A percentile compares a stretch with the other conserved stretches of the same genome.
Evolutionary conservation across 768 basidiomycete species (phyloP).

Genomic region (Suillus placidus): DNA sequence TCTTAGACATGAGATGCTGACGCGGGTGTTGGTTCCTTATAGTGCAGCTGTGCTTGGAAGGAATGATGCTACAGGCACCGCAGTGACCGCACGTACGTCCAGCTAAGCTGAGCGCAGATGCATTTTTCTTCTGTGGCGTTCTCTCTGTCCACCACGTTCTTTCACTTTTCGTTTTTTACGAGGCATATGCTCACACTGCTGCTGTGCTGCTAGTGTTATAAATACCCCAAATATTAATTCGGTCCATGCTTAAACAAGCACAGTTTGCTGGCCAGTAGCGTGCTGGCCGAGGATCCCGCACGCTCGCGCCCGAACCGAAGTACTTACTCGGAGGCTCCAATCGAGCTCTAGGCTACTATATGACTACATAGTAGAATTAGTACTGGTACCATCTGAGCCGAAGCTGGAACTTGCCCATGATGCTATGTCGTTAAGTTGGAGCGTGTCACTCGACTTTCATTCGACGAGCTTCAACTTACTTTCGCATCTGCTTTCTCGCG

Average conservation of each 20-base stretch:
- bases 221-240: too few species aligned
- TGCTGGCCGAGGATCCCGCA: neutral
- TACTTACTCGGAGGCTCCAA: neutral
- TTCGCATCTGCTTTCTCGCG: too few species aligned
- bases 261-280: neutral
- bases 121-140: neutral
- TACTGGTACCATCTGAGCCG: too few species aligned
- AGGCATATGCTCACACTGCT: neutral
- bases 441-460: too few species aligned
- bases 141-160: neutral
- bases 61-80: neutral
- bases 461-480: too few species aligned
- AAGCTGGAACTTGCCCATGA: too few species aligned
- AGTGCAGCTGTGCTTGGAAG: neutral
- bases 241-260: too few species aligned
- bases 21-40: neutral
- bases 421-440: too few species aligned
- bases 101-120: neutral
- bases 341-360: neutral
- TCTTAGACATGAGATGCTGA: neutral
- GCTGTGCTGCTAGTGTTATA: neutral
- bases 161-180: neutral
- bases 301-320: neutral
- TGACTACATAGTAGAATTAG: too few species aligned
- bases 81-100: constrained; percentile 2